Base-by-base conservation (phyloP, 169 alveolate genomes). In the Besnoitia besnoiti region DNA sequence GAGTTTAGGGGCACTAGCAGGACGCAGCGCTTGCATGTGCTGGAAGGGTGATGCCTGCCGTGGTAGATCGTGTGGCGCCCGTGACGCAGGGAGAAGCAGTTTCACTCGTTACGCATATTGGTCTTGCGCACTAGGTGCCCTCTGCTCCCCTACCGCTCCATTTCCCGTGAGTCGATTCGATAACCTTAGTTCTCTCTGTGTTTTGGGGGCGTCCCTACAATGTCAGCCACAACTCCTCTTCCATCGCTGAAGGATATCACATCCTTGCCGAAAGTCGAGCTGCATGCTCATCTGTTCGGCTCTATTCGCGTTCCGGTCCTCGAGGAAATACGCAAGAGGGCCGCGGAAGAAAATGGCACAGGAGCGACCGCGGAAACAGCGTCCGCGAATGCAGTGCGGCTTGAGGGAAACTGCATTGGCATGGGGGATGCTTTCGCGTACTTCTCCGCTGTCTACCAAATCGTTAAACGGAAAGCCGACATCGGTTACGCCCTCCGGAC, bases 281-380 rank as follows among this genome's bases (percentile, higher is more conserved):
- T 85, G 50, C 91, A 85, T 35, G 91, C 91, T 27, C 91, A 85
- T 40, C 49, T 85, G 37, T 85, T 85, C 39, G 91, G 91, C 21
- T 51, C 82, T 49, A 85, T 85, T 8, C 91, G 91, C 61, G 49
- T 50, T 24, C n/a, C 77, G 19, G 49, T n/a, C 16, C 50, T 85
- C 27, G 44, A 37, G 49, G 37, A 50, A 27, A 50, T 55, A 24
- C 49, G 40, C 16, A 16, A 39, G 87, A 77, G 33, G 87, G 33
- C 82, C 2, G 39, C 40, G n/a, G 59, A 77, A 16, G 87, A 77
- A 40, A 30, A 77, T 47, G 37, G 39, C 24, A 0, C 59, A 42
- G n/a, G 39, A 47, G 75, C 47, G 27, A 44, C 27, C 8, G 75
- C 90, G 47, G 90, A 44, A 8, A 49, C 7, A 33, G 42, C 62